Conservation (phyloP, 371 early-diverging fungal species). For the Mortierella sp. region DNA sequence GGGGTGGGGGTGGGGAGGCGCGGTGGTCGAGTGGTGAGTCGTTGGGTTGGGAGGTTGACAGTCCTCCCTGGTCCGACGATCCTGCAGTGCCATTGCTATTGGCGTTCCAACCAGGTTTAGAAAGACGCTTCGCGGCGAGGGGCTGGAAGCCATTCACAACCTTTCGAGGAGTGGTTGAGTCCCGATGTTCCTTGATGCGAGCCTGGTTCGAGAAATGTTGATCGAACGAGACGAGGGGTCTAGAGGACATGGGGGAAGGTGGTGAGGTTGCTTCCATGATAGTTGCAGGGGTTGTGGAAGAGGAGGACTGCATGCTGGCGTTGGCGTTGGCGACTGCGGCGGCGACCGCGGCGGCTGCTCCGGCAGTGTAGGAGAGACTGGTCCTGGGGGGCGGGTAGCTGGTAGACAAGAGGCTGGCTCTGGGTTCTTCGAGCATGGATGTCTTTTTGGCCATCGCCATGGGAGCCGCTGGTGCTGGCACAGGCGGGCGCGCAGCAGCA, state of each 20-base stretch:
- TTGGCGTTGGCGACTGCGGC: conserved; percentile 5
- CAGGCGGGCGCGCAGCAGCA: not conserved
- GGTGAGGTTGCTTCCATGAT: conserved; percentile 22
- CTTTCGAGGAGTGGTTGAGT: conserved; percentile 36
- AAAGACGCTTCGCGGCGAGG: conserved; percentile 53
- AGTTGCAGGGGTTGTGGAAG: not conserved
- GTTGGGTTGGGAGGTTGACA: not conserved
- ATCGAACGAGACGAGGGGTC: conserved; percentile 49
- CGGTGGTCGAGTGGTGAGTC: not conserved
- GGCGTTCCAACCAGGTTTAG: conserved; percentile 41
- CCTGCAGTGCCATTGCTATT: not conserved
- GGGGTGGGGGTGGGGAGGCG: not conserved
- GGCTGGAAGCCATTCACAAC: conserved; percentile 55
- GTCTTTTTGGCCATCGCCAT: conserved; percentile 11
- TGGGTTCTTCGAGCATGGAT: conserved; percentile 34
- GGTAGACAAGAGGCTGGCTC: conserved; percentile 33
- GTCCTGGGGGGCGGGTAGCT: conserved; percentile 53
- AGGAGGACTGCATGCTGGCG: not conserved
- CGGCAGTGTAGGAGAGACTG: conserved; percentile 33
- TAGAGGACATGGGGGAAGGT: conserved; percentile 25
- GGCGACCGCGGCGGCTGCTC: not conserved
- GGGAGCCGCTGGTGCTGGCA: conserved; percentile 1
- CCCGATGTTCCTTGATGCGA: conserved; percentile 31
- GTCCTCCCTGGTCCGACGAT: conserved; percentile 3
- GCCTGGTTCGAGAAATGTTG: conserved; percentile 52